phyloP scores from a whole-genome alignment of 352 stramenopile species.

The Phytophthora quininea region DNA sequence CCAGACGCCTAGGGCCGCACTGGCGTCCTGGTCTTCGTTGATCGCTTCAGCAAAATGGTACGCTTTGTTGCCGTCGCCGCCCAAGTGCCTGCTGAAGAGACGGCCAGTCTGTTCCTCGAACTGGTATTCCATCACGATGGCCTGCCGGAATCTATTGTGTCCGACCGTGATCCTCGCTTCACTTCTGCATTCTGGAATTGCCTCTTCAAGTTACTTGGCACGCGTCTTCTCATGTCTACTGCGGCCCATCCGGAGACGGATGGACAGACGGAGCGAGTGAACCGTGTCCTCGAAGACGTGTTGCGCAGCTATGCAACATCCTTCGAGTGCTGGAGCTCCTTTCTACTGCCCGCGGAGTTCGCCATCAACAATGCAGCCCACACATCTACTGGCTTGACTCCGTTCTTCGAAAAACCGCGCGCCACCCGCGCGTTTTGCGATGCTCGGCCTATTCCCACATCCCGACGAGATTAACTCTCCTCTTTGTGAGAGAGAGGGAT shows the following conservation, averaged over 20 bases:
- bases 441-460: no score
- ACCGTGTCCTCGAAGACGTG: slow-evolving; percentile 28
- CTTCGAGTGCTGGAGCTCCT: slow-evolving; percentile 7
- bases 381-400: not conserved
- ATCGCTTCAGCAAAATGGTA: slow-evolving; percentile 34
- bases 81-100: slow-evolving; percentile 3
- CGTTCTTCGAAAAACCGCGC: slow-evolving; percentile 1
- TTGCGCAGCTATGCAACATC: slow-evolving; percentile 13
- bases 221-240: slow-evolving; percentile 18
- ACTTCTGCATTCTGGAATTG: slow-evolving; percentile 9
- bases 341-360: slow-evolving; percentile 24
- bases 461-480: not conserved
- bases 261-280: slow-evolving; percentile 33
- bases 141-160: slow-evolving; percentile 5
- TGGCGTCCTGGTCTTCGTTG: slow-evolving; percentile 26
- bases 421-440: slow-evolving; percentile 3
- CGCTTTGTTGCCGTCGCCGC: slow-evolving; percentile 7
- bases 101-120: slow-evolving; percentile 5
- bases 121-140: slow-evolving; percentile 13
- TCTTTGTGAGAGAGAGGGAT: slow-evolving; percentile 5
- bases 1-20: not conserved
- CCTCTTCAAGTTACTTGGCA: slow-evolving; percentile 19
- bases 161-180: not conserved
- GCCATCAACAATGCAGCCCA: slow-evolving; percentile 24
- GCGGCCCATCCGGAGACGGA: slow-evolving; percentile 26